These are phyloP conservation scores for Xylaria sp. DNA, from an alignment of 2,329 filamentous ascomycete species.

Conservation along the genomic window DNA sequence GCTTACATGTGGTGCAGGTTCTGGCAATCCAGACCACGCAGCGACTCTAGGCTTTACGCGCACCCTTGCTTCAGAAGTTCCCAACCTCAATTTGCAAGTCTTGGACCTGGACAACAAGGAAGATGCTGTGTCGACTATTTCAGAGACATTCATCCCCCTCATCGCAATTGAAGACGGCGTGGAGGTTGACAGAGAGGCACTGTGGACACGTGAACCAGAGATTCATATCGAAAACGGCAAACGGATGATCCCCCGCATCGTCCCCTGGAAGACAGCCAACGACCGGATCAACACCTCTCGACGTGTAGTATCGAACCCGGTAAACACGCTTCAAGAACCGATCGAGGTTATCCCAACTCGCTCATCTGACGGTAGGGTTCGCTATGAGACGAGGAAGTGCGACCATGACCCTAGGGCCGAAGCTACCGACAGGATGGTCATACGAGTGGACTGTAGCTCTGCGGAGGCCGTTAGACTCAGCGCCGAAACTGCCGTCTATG, in stretches of 20 bases:
- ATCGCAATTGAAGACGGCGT: background rate
- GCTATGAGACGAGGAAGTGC: constrained; percentile 25
- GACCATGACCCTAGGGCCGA: background rate
- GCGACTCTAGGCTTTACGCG: constrained; percentile 37
- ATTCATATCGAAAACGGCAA: constrained; percentile 41
- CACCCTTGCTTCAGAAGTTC: constrained; percentile 36
- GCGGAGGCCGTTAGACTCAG: constrained; percentile 34
- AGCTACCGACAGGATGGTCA: constrained; percentile 7
- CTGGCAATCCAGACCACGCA: constrained; percentile 31
- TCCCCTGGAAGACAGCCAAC: constrained; percentile 44
- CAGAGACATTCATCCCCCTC: constrained; percentile 24
- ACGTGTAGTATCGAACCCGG: constrained; percentile 36
- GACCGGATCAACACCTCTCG: constrained; percentile 43
- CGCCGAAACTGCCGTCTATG: constrained; percentile 18
- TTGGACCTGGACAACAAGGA: constrained; percentile 31
- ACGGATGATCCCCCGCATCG: constrained; percentile 42
- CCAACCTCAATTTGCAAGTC: constrained; percentile 31
- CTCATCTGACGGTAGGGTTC: constrained; percentile 17
- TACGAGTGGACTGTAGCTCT: constrained; percentile 44
- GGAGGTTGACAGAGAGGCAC: background rate
- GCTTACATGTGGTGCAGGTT: constrained; percentile 28
- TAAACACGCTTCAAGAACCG: constrained; percentile 39
- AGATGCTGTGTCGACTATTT: constrained; percentile 16
- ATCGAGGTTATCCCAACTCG: constrained; percentile 33
- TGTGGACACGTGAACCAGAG: constrained; percentile 43